phyloP scores from a whole-genome alignment of 2,329 filamentous ascomycete genomes.

The Talaromyces verruculosus region DNA sequence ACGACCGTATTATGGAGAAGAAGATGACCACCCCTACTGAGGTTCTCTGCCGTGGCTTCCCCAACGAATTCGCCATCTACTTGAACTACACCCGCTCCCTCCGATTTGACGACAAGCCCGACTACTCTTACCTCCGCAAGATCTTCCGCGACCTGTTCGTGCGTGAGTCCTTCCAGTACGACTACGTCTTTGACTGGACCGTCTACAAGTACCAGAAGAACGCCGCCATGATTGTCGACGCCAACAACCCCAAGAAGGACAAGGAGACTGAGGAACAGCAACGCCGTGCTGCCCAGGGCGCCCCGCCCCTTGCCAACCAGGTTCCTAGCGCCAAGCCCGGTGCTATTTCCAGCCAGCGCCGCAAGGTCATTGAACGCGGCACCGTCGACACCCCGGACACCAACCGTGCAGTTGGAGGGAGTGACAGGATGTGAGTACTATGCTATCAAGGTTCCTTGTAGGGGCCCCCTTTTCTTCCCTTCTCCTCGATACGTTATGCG shows the following conservation, averaged over 20 bases:
- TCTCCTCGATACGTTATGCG: slow-evolving; percentile 63
- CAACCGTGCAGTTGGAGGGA: slow-evolving; percentile 73
- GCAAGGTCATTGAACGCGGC: slow-evolving; percentile 77
- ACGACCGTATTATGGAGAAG: slow-evolving; percentile 99
- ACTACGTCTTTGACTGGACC: slow-evolving; percentile 99
- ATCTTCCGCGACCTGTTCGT: slow-evolving; percentile 99
- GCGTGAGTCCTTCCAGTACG: slow-evolving; percentile 98
- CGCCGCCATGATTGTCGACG: slow-evolving; percentile 87
- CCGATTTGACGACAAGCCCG: slow-evolving; percentile 98
- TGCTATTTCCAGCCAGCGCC: slow-evolving; percentile 72
- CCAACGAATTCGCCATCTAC: slow-evolving; percentile 99
- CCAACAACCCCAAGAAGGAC: slow-evolving; percentile 65
- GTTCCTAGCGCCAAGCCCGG: slow-evolving; percentile 67
- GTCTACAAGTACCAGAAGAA: slow-evolving; percentile 99
- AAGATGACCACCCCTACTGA: slow-evolving; percentile 99
- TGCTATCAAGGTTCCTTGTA: slow-evolving; percentile 74
- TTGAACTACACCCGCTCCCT: slow-evolving; percentile 98
- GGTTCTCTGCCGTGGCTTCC: slow-evolving; percentile 94
- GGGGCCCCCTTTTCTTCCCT: slow-evolving; percentile 60
- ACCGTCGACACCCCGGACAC: slow-evolving; percentile 67
- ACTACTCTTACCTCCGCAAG: slow-evolving; percentile 99
- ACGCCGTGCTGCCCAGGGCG: slow-evolving; percentile 65
- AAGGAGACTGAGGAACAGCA: slow-evolving; percentile 70
- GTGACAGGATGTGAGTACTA: slow-evolving; percentile 94
- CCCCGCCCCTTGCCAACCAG: slow-evolving; percentile 53